Evolutionary conservation across 2,329 filamentous ascomycete species (phyloP).

Genomic region (Fusarium phyllophilum): DNA sequence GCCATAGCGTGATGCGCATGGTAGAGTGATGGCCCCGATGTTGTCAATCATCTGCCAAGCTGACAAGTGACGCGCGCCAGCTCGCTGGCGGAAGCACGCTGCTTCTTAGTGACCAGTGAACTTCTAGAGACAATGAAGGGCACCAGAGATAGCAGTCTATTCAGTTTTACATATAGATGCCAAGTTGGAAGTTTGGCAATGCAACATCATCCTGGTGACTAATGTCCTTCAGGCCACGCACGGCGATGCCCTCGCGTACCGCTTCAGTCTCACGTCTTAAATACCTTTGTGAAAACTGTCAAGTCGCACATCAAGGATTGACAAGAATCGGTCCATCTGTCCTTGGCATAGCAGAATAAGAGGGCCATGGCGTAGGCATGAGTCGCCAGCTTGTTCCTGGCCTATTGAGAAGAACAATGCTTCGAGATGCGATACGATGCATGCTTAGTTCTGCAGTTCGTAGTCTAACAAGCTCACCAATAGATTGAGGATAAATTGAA

Average conservation of each 20-base stretch:
- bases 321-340: rapidly evolving
- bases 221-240: too few relatives aligned
- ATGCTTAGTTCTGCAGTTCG: not conserved
- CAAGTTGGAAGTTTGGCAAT: not conserved
- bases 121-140: not conserved
- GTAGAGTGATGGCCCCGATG: not conserved
- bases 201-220: too few relatives aligned
- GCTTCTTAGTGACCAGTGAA: not conserved
- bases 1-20: not conserved
- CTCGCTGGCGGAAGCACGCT: not conserved
- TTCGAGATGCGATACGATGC: too few relatives aligned
- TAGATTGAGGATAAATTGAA: rapidly evolving
- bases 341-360: too few relatives aligned
- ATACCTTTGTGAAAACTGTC: not conserved
- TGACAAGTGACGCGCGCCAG: not conserved
- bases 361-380: too few relatives aligned
- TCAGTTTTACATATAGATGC: too few relatives aligned
- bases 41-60: not conserved
- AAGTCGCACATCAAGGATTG: not conserved
- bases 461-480: not conserved
- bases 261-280: not conserved
- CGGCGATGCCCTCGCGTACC: not conserved
- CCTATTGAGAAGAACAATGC: not conserved
- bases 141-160: not conserved
- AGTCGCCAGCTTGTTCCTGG: not conserved